Base-by-base conservation (phyloP, 1,139 yeast species). In the Yamadazyma jaroonii region DNA sequence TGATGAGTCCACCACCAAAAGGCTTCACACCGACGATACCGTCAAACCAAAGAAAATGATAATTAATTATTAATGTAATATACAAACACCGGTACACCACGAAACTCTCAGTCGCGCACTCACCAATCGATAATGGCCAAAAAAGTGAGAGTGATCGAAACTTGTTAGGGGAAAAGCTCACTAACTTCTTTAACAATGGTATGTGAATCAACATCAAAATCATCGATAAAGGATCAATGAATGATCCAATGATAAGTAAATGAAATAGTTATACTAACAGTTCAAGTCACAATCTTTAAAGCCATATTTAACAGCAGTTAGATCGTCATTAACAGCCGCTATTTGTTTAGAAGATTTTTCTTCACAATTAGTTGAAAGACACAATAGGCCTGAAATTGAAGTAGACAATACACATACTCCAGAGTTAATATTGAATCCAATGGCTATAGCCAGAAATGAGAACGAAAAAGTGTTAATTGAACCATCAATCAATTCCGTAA, bases 301-400 rank as follows among this genome's bases (percentile, higher is more conserved):
- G 53, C 98, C 98, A 45, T 92, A 92, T 56, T 75, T 92, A 42
- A 84, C 88, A 8, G 97, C 97, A 1, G 98, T 92, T 22, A 83
- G 98, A 60, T 79, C 86, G 42, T 89, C 98, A 21, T 75, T 92
- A 52, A 88, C 95, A 12, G 97, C 97, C 8, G 96, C 97, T n/a
- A 74, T 92, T 37, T 88, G 96, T 53, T 72, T 92, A 48, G 95
- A 90, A 57, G 92, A 90, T 66, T 94, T 94, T 61, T 85, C 97
- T 17, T 90, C 97, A 9, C 96, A 90, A 61, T 77, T 86, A 43
- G 96, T 86, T 11, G 99, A 92, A 67, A 84, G 99, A 63, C 98
- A 92, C 70, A 92, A 92, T 65, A 79, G 94, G 47, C 99, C 99
- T 4, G 99, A 92, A 61, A 84, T 92, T 36, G 99, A 92, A 62